Evolutionary conservation across 495 filamentous ascomycete species (phyloP).

Genomic region (Saxophila tyrrhenica): DNA sequence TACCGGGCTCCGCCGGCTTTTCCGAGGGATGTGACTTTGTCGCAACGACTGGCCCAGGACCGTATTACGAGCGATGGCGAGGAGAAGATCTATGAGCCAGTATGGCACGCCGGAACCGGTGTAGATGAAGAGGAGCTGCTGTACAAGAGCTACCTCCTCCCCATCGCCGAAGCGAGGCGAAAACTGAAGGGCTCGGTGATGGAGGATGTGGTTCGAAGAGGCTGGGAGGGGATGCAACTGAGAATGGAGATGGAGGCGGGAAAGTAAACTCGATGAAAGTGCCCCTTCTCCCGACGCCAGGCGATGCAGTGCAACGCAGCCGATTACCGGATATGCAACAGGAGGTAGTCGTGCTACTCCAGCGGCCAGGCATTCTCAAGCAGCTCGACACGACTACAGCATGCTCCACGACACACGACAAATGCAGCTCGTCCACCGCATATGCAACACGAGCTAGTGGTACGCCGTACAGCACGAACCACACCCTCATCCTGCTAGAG

Average conservation of each 20-base stretch:
- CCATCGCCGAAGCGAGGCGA: conserved; percentile 31
- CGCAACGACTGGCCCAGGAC: conserved; percentile 30
- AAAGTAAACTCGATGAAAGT: background rate
- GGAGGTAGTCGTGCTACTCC: background rate
- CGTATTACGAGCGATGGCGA: background rate
- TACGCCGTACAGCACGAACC: too few species aligned
- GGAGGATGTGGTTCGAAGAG: conserved; percentile 34
- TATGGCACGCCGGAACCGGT: conserved; percentile 33
- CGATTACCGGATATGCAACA: background rate
- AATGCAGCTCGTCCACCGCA: background rate
- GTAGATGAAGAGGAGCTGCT: conserved; percentile 36
- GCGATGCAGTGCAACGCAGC: too few species aligned
- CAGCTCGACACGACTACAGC: too few species aligned
- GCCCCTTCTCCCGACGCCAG: too few species aligned
- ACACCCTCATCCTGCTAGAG: too few species aligned
- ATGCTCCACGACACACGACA: too few species aligned
- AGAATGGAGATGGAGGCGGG: conserved; percentile 25
- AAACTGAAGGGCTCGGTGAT: conserved; percentile 30
- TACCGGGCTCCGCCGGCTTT: conserved; percentile 26
- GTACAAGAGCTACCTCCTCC: conserved; percentile 33
- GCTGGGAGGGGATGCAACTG: conserved; percentile 31
- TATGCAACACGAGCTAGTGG: background rate
- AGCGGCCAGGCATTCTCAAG: background rate
- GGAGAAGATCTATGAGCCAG: conserved; percentile 30
- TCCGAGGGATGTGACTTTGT: conserved; percentile 27